Percentiles rank a stretch among this genome's conserved stretches.
phyloP scores from a whole-genome alignment of 169 alveolate genomes.

The Plasmodium vivax region DNA sequence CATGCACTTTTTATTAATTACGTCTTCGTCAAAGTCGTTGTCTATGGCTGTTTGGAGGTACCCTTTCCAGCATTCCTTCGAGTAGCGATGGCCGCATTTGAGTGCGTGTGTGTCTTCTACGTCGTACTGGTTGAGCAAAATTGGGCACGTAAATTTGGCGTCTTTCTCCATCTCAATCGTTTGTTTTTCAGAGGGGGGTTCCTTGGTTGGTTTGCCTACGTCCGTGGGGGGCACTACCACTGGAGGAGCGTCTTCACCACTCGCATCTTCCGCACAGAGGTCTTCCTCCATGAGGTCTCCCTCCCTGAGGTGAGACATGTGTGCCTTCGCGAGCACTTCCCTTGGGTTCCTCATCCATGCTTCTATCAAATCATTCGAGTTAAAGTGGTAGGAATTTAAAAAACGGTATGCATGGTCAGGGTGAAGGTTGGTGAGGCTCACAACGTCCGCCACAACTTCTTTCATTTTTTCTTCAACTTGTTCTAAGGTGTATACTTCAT shows the following conservation, averaged over 20 bases:
- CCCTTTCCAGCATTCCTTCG: conserved; percentile 37
- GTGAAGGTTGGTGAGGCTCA: conserved; percentile 1
- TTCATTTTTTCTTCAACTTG: conserved; percentile 31
- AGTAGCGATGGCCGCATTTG: conserved; percentile 46
- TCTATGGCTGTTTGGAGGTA: conserved; percentile 28
- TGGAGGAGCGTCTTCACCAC: background rate
- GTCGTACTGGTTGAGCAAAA: conserved; percentile 13
- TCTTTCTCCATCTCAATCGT: background rate
- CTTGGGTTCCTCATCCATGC: conserved; percentile 39
- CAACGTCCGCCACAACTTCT: conserved; percentile 9
- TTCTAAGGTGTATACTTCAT: conserved; percentile 9
- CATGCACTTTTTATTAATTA: conserved; percentile 28
- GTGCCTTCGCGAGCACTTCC: conserved; percentile 14
- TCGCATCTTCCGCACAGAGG: background rate
- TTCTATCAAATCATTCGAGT: conserved; percentile 34
- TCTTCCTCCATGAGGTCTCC: conserved; percentile 19
- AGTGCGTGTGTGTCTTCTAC: conserved; percentile 30
- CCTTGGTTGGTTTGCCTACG: background rate
- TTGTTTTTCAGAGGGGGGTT: background rate
- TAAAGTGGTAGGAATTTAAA: conserved; percentile 36
- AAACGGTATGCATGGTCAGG: conserved; percentile 48
- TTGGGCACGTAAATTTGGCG: conserved; percentile 21
- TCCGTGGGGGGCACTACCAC: too few species aligned
- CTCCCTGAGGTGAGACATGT: background rate
- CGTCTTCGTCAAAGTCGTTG: conserved; percentile 29